Base-by-base conservation (phyloP, 371 early-diverging fungal species). In the Nematocida parisii region DNA sequence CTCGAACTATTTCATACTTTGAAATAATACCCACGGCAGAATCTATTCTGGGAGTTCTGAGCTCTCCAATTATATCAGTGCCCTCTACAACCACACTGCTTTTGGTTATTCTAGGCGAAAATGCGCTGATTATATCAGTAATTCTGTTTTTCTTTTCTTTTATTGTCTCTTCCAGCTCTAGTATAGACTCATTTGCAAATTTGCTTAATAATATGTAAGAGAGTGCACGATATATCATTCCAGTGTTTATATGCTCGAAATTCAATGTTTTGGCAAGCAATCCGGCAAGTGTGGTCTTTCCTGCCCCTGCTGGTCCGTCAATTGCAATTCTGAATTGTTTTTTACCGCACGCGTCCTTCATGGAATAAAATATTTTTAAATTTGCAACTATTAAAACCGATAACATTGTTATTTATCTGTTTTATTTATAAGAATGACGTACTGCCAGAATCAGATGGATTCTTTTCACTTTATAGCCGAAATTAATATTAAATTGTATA, bases 241-340 rank as follows among this genome's bases (percentile, higher is more conserved):
- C 95, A 0, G 93, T 91, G 84, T 94, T 93, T 73, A 94, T 89
- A 81, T 92, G 92, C 11, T 89, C 87, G 75, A 91, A 92, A 1
- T 90, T 90, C 3, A 94, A 88, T 62, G 85, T 87, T 54, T 88
- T 88, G 11, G 93, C 93, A 5, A 93, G 86, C 54, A 88, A 67
- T 82, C 89, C 88, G 4, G 93, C 92, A 6, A 91, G 91, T 1
- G 92, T 90, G 89, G 93, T 93, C 87, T 94, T 94, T 62, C 95
- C 95, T 13, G 91, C 90, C 11, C 93, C 95, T 13, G 93, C 93
- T 5, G 94, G 93, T 0, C 95, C 95, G 88, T 94, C 95, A 58
- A 94, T 93, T 42, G 95, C 93, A 61, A 94, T 88, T 82, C 90
- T 90, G 81, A 75, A 84, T 18, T 58, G 60, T 50, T 58, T 83